Conservation (phyloP, 345 rosid genomes). For the Brassica cretica region DNA sequence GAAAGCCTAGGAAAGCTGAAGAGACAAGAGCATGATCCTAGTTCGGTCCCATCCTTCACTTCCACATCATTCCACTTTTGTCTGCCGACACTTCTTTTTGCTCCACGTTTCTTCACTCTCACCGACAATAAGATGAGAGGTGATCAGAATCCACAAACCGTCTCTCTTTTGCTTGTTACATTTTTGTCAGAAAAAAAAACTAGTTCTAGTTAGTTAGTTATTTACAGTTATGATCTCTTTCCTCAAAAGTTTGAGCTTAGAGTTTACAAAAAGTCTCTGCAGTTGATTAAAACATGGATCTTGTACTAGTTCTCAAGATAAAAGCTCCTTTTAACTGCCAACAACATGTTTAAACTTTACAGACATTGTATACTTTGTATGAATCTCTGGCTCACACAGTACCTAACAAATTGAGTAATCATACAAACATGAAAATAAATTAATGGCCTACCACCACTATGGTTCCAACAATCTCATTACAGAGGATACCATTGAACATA, state of each 20-base stretch:
- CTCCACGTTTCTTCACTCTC: slow-evolving; percentile 30
- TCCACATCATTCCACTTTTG: slow-evolving; percentile 30
- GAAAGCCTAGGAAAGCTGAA: slow-evolving; percentile 19
- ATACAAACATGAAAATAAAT: slow-evolving; percentile 24
- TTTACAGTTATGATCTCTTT: slow-evolving; percentile 17
- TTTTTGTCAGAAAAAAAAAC: slow-evolving; percentile 16
- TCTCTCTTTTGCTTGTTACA: not conserved
- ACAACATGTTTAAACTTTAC: slow-evolving; percentile 39
- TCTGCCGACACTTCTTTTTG: slow-evolving; percentile 35
- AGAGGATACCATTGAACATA: slow-evolving; percentile 30
- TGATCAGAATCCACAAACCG: not conserved
- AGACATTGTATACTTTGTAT: slow-evolving; percentile 38
- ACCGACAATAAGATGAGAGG: slow-evolving; percentile 31
- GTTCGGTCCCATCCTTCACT: slow-evolving; percentile 34
- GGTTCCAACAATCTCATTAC: slow-evolving; percentile 41
- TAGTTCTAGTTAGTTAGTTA: slow-evolving; percentile 2
- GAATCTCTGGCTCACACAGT: slow-evolving; percentile 37
- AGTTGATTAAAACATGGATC: slow-evolving; percentile 13
- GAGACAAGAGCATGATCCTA: slow-evolving; percentile 32
- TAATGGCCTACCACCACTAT: slow-evolving; percentile 39
- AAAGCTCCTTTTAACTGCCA: slow-evolving; percentile 24
- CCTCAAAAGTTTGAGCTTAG: not conserved
- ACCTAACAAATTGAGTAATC: slow-evolving; percentile 29
- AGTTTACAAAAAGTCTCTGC: not conserved
- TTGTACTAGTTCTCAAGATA: slow-evolving; percentile 24